Conservation (phyloP, 306 rosid species). For the Cucurbita pepo region DNA sequence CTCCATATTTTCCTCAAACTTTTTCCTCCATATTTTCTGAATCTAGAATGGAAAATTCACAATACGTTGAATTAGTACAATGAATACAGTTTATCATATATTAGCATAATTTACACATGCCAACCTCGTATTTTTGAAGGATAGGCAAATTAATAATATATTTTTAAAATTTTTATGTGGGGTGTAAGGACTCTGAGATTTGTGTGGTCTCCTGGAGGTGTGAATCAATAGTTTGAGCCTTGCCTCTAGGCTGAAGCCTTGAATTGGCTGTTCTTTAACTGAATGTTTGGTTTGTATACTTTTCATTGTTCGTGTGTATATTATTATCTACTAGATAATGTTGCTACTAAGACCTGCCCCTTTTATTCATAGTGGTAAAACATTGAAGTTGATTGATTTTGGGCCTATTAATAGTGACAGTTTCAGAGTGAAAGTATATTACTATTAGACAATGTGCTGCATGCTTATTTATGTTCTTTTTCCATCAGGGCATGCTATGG, state of each 20-base stretch:
- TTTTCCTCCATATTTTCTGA: neutral
- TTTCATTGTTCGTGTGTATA: neutral
- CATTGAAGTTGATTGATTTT: too few relatives aligned
- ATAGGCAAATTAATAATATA: too few relatives aligned
- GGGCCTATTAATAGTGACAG: neutral
- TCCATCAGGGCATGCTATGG: conserved; percentile 42
- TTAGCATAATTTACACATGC: too few relatives aligned
- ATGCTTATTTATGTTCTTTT: neutral
- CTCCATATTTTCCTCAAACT: neutral
- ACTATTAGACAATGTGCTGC: too few relatives aligned
- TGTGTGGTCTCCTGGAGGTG: too few relatives aligned
- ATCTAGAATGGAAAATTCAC: neutral
- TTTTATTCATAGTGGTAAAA: too few relatives aligned
- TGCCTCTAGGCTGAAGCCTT: neutral
- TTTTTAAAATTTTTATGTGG: too few relatives aligned
- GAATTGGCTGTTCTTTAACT: neutral
- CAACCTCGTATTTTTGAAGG: too few relatives aligned
- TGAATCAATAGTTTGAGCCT: neutral
- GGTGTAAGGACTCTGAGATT: too few relatives aligned
- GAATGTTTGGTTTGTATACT: neutral
- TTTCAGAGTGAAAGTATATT: neutral
- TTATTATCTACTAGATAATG: neutral
- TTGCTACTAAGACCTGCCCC: too few relatives aligned
- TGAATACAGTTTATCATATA: neutral
- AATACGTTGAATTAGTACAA: neutral